Conservation (phyloP, 805 yeast species). For the Nakazawaea wyomingensis region DNA sequence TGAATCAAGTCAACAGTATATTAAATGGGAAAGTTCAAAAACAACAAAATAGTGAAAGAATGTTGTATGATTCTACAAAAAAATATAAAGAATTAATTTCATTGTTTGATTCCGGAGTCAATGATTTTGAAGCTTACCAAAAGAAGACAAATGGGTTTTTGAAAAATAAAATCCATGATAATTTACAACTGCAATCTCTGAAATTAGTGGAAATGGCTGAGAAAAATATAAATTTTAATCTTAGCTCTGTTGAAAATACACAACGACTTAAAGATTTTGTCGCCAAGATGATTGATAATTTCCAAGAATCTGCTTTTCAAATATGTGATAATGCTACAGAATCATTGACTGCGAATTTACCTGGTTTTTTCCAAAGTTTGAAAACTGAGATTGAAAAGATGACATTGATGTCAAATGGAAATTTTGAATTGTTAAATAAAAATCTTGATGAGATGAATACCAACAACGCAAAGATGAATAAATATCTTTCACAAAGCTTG, state of each 20-base stretch:
- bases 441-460: not conserved
- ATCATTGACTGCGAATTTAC: conserved; percentile 18
- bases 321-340: conserved; percentile 20
- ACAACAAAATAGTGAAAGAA: conserved; percentile 26
- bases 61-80: conserved; percentile 26
- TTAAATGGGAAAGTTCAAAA: conserved; percentile 25
- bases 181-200: conserved; percentile 15
- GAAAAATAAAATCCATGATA: conserved; percentile 14
- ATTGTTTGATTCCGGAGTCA: conserved; percentile 23
- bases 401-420: conserved; percentile 16
- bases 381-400: conserved; percentile 15
- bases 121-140: conserved; percentile 19
- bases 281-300: conserved; percentile 10
- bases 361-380: conserved; percentile 18
- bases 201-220: conserved; percentile 12
- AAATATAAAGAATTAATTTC: conserved; percentile 26
- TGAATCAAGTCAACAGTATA: conserved; percentile 20
- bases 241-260: not conserved
- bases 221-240: not conserved
- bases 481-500: conserved; percentile 8
- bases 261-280: conserved; percentile 16
- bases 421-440: conserved; percentile 15
- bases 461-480: conserved; percentile 8
- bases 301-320: conserved; percentile 18
- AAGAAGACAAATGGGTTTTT: conserved; percentile 14